Evolutionary conservation across 192 early-diverging fungal genomes (phyloP).

Genomic region (Endogone sp.): DNA sequence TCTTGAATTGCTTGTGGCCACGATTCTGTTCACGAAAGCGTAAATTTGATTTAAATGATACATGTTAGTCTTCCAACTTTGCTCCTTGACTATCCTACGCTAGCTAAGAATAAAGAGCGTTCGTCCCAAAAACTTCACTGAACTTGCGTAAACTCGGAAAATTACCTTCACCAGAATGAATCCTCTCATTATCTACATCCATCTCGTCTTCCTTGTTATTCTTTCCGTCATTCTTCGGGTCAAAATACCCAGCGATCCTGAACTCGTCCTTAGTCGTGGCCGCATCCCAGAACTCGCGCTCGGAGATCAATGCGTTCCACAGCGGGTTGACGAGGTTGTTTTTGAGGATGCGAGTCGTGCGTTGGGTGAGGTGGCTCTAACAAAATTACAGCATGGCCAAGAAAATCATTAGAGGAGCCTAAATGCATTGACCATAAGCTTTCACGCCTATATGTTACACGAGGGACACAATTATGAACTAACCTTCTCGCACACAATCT

Average conservation of each 20-base stretch:
- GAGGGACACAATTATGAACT: too few species aligned
- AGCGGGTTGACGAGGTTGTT: conserved; percentile 52
- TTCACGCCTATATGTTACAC: too few species aligned
- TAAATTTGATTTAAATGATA: too few species aligned
- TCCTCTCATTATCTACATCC: not conserved
- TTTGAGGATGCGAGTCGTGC: conserved; percentile 58
- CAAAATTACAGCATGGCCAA: not conserved
- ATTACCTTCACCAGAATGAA: not conserved
- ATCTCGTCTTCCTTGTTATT: conserved; percentile 12
- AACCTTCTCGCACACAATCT: conserved; percentile 84
- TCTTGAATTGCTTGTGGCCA: conserved; percentile 46
- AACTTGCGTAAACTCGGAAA: conserved; percentile 2
- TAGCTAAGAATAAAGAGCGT: too few species aligned
- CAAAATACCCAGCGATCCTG: conserved; percentile 56
- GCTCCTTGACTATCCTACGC: too few species aligned
- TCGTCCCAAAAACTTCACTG: too few species aligned
- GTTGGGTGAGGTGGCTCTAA: conserved; percentile 45
- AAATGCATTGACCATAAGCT: too few species aligned
- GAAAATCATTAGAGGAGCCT: conserved; percentile 4
- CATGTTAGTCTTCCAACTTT: too few species aligned
- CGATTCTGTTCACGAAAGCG: conserved; percentile 5
- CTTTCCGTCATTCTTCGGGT: conserved; percentile 14
- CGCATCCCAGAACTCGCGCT: conserved; percentile 67
- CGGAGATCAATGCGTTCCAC: conserved; percentile 62
- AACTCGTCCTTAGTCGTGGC: conserved; percentile 57